Evolutionary conservation across 345 rosid species (phyloP).

Genomic region (Heritiera littoralis): DNA sequence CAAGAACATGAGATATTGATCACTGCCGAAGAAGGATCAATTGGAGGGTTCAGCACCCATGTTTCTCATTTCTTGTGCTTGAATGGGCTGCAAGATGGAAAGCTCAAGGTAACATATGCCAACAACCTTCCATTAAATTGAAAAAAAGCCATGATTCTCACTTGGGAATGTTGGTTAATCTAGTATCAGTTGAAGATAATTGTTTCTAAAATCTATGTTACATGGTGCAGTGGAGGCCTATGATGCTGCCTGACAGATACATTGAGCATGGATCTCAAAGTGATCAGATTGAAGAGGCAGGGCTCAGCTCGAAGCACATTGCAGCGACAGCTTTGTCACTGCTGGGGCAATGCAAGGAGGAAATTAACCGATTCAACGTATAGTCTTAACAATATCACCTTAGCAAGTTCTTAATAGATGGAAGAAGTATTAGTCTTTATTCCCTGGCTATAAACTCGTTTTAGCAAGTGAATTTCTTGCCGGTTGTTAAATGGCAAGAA

Average conservation of each 20-base stretch:
- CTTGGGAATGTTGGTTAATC: not conserved
- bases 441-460: not conserved
- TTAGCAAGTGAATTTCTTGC: not conserved
- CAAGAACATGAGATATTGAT: slow-evolving; percentile 46
- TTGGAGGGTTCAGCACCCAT: slow-evolving; percentile 55
- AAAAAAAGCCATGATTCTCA: not conserved
- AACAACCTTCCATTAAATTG: not conserved
- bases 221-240: slow-evolving; percentile 52
- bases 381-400: too few relatives aligned
- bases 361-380: slow-evolving; percentile 17
- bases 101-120: slow-evolving; percentile 35
- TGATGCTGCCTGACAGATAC: slow-evolving; percentile 53
- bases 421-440: not conserved
- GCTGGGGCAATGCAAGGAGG: slow-evolving; percentile 18
- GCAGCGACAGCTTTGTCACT: slow-evolving; percentile 44
- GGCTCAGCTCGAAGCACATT: slow-evolving; percentile 44
- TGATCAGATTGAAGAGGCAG: slow-evolving; percentile 48
- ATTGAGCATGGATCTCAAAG: slow-evolving; percentile 52
- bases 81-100: slow-evolving; percentile 48
- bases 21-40: slow-evolving; percentile 55
- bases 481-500: not conserved
- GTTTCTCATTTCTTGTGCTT: slow-evolving; percentile 48
- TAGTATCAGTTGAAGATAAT: not conserved
- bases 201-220: not conserved
- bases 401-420: not conserved